These are phyloP conservation scores for Salix brachista DNA, from an alignment of 345 rosid genomes.

Conservation along the genomic window DNA sequence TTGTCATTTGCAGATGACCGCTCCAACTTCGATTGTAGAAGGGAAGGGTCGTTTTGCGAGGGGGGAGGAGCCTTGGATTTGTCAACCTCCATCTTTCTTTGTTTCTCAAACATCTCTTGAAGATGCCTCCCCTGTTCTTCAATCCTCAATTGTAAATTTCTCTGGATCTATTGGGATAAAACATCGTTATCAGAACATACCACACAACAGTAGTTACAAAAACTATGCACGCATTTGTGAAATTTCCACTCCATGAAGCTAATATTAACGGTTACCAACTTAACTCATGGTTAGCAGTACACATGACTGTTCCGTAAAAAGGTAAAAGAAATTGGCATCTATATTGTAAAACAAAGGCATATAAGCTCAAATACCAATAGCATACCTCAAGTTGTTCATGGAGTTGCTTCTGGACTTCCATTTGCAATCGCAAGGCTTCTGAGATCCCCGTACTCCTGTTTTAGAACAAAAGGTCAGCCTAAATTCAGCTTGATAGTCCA, in stretches of 20 bases:
- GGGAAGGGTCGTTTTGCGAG: constrained; percentile 25
- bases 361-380: constrained; percentile 12
- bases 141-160: constrained; percentile 66
- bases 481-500: constrained; percentile 10
- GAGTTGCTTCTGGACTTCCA: constrained; percentile 91
- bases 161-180: constrained; percentile 58
- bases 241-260: neutral
- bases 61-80: constrained; percentile 31
- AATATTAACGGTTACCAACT: neutral
- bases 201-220: neutral
- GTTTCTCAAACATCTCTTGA: constrained; percentile 60
- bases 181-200: neutral
- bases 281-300: neutral
- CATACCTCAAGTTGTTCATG: constrained; percentile 96
- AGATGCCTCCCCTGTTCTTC: constrained; percentile 81
- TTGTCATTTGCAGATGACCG: constrained; percentile 18
- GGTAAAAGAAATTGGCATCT: neutral
- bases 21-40: constrained; percentile 12
- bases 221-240: neutral
- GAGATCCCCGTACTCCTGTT: constrained; percentile 59
- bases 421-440: constrained; percentile 82
- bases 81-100: constrained; percentile 39
- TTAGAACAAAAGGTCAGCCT: neutral
- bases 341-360: neutral
- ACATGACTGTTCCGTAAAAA: neutral